phyloP scores from a whole-genome alignment of 1,284 basidiomycete genomes.

The Moesziomyces parantarcticus region DNA sequence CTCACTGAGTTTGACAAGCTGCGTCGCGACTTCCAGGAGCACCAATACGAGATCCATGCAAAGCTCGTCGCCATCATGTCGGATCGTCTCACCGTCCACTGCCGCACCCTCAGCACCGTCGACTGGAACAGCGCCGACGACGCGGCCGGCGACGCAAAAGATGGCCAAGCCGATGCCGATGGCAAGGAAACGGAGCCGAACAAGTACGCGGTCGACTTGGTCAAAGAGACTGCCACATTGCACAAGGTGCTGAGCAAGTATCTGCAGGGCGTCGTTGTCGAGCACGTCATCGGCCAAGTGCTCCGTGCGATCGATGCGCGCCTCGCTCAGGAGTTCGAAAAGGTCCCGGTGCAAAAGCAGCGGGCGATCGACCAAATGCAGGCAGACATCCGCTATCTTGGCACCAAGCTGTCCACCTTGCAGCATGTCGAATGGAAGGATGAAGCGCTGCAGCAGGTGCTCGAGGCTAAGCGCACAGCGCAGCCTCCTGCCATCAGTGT shows the following conservation, averaged over 20 bases:
- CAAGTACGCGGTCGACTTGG: conserved; percentile 87
- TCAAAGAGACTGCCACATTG: conserved; percentile 94
- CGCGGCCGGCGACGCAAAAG: not conserved
- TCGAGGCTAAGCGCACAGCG: conserved; percentile 27
- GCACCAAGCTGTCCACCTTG: conserved; percentile 50
- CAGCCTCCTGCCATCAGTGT: conserved; percentile 20
- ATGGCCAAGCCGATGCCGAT: conserved; percentile 3
- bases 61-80: conserved; percentile 99
- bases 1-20: conserved; percentile 97
- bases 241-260: conserved; percentile 97
- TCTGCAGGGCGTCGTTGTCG: conserved; percentile 69
- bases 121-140: conserved; percentile 53
- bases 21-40: conserved; percentile 97
- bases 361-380: conserved; percentile 44
- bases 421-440: conserved; percentile 58
- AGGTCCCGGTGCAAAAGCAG: conserved; percentile 44
- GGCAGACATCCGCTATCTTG: conserved; percentile 49
- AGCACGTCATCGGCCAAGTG: conserved; percentile 59
- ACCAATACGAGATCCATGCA: conserved; percentile 97
- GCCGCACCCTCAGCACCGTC: conserved; percentile 75
- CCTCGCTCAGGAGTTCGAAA: conserved; percentile 51
- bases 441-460: conserved; percentile 40
- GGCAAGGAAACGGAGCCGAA: conserved; percentile 69
- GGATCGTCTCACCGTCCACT: conserved; percentile 88
- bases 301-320: conserved; percentile 54